Evolutionary conservation across 1,284 basidiomycete species (phyloP).

Genomic region (Sanghuangporus baumii): DNA sequence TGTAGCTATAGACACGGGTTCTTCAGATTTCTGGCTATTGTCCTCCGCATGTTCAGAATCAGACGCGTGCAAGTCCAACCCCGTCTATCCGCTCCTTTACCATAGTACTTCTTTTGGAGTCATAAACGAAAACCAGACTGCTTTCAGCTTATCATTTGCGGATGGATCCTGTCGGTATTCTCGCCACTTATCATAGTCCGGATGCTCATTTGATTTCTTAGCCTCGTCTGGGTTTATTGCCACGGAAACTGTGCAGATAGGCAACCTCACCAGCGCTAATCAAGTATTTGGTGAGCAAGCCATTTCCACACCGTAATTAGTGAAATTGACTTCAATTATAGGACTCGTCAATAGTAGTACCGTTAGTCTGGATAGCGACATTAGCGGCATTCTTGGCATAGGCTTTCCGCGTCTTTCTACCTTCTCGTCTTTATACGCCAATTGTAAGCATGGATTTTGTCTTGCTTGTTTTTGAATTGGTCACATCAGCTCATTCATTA

Average conservation of each 20-base stretch:
- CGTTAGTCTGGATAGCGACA: slow-evolving; percentile 52
- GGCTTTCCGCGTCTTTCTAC: slow-evolving; percentile 69
- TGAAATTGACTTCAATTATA: background rate
- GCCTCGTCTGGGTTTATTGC: slow-evolving; percentile 59
- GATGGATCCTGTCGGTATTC: slow-evolving; percentile 56
- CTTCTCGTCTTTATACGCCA: slow-evolving; percentile 40
- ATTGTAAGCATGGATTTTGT: slow-evolving; percentile 38
- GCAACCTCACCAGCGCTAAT: slow-evolving; percentile 49
- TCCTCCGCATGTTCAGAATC: slow-evolving; percentile 54
- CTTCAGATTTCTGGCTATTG: slow-evolving; percentile 66
- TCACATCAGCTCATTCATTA: background rate
- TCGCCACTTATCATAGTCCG: background rate
- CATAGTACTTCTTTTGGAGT: slow-evolving; percentile 56
- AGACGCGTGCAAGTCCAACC: slow-evolving; percentile 45
- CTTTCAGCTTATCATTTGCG: slow-evolving; percentile 54
- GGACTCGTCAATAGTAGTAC: slow-evolving; percentile 52
- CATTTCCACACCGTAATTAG: slow-evolving; percentile 11
- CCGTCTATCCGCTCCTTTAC: slow-evolving; percentile 62
- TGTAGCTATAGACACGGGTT: slow-evolving; percentile 71
- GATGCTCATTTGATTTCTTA: slow-evolving; percentile 16
- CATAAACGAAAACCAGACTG: slow-evolving; percentile 54
- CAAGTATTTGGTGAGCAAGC: slow-evolving; percentile 58
- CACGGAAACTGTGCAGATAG: slow-evolving; percentile 51
- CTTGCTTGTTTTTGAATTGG: background rate
- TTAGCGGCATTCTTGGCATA: slow-evolving; percentile 67